Evolutionary conservation across 2,329 filamentous ascomycete species (phyloP), one percentile per base, ranked within the genome.

Genomic region (Hypocrella siamensis): DNA sequence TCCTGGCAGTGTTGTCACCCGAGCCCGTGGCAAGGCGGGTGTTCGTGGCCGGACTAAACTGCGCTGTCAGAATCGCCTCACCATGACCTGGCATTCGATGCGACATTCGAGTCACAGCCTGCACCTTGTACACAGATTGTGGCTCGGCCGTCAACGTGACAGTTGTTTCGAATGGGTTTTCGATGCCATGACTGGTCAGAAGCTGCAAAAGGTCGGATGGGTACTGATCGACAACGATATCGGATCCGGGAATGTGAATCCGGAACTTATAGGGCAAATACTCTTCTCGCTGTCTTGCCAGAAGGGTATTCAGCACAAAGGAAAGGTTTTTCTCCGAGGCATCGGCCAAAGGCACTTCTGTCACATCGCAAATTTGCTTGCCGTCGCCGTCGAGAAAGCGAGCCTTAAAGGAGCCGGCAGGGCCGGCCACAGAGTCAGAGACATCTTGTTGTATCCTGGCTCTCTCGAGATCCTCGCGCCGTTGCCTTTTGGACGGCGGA

Each of bases 101-200:
- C 6, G 86, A 80, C 59, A 90, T 88, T 53, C 90, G 71, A 30
- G 86, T 88, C 26, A 94, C 85, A 9, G 84, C 80, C 46, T 90
- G 85, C 17, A 96, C 90, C 46, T 79, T 77, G 63, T 94, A 96
- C 1, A 96, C 80, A 16, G 88, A 84, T 54, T 98, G 88, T 0
- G 90, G 88, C 46, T 75, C 70, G 27, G 72, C 71, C 24, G 65
- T 66, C 17, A 77, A 61, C 3, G 67, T 63, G 30, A 67, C 52
- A 0, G 59, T 64, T 5, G 56, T 66, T 46, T 74, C 70, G 40
- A 68, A 72, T 0, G 69, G 67, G 40, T 70, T 71, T 26, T 63
- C 60, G 35, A 73, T 61, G 34, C 67, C 67, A 59, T 73, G 65
- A 38, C 55, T 59, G 17, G 58, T 59, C n/a, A 74, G 54, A 12